phyloP scores from a whole-genome alignment of 2,329 filamentous ascomycete species.

The Pseudogymnoascus sp. region DNA sequence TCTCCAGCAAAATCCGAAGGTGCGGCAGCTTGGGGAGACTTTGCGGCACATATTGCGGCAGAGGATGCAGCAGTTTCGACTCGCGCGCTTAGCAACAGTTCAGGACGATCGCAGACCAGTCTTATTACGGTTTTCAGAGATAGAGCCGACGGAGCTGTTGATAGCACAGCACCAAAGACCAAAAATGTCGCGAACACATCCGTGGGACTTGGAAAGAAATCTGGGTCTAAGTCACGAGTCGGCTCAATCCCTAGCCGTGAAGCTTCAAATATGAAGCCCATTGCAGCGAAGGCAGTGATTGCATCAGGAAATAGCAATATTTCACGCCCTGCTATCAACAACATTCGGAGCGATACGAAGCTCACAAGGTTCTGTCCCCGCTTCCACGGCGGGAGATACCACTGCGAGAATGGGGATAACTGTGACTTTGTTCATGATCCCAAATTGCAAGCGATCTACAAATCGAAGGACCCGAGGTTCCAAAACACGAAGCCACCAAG shows the following conservation, averaged over 20 bases:
- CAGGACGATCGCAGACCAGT: neutral
- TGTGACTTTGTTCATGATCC: neutral
- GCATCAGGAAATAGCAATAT: neutral
- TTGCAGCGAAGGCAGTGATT: neutral
- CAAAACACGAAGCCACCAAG: neutral
- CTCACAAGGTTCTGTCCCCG: neutral
- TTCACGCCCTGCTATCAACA: neutral
- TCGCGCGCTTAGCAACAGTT: neutral
- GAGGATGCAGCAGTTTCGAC: neutral
- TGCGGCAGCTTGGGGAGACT: slow-evolving; percentile 14
- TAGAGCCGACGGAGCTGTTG: neutral
- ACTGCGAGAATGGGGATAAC: neutral
- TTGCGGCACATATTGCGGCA: neutral
- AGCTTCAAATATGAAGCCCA: neutral
- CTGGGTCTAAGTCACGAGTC: neutral
- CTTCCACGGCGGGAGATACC: neutral
- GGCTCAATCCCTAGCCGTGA: neutral
- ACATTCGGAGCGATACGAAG: neutral
- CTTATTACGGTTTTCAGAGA: slow-evolving; percentile 2
- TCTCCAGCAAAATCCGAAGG: slow-evolving; percentile 5
- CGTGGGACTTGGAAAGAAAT: neutral
- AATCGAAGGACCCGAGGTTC: neutral
- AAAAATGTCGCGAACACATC: neutral
- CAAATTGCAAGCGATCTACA: neutral
- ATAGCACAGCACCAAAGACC: neutral